Evolutionary conservation across 129 eudicot species (phyloP), one percentile per base, ranked within the genome.

Genomic region (Pseudognaphalium luteoalbum): DNA sequence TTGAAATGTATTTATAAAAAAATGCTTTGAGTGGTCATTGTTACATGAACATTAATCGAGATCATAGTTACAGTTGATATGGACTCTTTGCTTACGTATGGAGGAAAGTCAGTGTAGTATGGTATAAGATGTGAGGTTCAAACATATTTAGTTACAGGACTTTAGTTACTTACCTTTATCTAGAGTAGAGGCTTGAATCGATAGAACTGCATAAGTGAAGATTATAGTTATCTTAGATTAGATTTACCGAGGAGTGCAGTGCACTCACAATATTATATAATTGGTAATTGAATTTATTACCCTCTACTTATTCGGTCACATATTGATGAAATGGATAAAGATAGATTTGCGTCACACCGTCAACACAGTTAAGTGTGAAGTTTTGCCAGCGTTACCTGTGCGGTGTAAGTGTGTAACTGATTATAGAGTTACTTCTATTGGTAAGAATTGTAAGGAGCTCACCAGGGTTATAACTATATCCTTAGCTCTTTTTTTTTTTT

Each of bases 231-330:
- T 37, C 70, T 57, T 58, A 34, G 58, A 57, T 56, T 37, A 25
- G 47, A 33, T 51, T 68, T 28, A 47, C 65, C 4, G 50, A 30
- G 25, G 59, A 63, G 72, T 61, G 56, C 77, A 71, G 72, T 61
- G 56, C 77, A 71, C 71, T 78, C 28, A 29, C n/a, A 41, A 61
- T 21, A 28, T 78, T 37, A 71, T 66, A 41, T 61, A 47, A 22
- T 44, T 78, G 65, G 72, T 78, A 14, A 63, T 58, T 58, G 32
- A 69, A 58, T 76, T 56, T 42, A 16, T 22, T 16, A 68, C n/a
- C 68, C 39, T 30, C 19, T 35, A 70, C 37, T 59, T 70, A 32
- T 70, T 57, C 10, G 58, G 34, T 68, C 32, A 68, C 68, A 29
- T 68, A 58, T 59, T 66, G 50, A 75, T 52, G 21, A 50, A 66